A percentile compares a stretch with the other conserved stretches of the same genome.
phyloP scores from a whole-genome alignment of 2,329 filamentous ascomycete species.

The Sclerotinia spermophila region DNA sequence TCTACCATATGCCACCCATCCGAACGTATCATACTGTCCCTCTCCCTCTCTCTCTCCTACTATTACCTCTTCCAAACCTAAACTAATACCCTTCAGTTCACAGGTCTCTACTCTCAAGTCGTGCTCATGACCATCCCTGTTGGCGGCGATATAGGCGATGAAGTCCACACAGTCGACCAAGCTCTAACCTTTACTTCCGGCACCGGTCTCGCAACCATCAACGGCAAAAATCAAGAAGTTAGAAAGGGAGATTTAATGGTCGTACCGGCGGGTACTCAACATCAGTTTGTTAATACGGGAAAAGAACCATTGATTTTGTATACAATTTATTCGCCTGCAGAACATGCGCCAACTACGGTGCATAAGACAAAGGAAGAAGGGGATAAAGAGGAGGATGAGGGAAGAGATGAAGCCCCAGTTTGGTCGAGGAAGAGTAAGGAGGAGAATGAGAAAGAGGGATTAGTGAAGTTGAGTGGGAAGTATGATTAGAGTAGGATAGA shows the following conservation, averaged over 20 bases:
- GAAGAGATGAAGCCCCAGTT: slow-evolving; percentile 56
- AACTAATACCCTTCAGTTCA: slow-evolving; percentile 40
- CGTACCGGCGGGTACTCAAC: slow-evolving; percentile 62
- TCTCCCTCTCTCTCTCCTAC: neutral
- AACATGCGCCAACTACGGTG: slow-evolving; percentile 56
- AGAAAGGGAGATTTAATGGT: slow-evolving; percentile 44
- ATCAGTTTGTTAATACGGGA: slow-evolving; percentile 62
- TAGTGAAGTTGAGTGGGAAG: slow-evolving; percentile 45
- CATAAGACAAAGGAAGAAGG: slow-evolving; percentile 62
- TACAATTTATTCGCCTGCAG: slow-evolving; percentile 60
- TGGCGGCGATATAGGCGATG: slow-evolving; percentile 62
- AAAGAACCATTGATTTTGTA: slow-evolving; percentile 57
- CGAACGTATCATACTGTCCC: neutral
- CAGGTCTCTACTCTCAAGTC: slow-evolving; percentile 59
- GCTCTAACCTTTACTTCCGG: slow-evolving; percentile 62
- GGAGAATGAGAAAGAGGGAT: slow-evolving; percentile 53
- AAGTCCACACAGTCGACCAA: slow-evolving; percentile 63
- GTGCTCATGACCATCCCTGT: slow-evolving; percentile 64
- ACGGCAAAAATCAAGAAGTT: slow-evolving; percentile 52
- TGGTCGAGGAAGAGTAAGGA: slow-evolving; percentile 56
- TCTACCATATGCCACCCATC: neutral
- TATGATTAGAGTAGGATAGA: slow-evolving; percentile 26
- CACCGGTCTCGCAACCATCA: slow-evolving; percentile 54
- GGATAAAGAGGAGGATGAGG: slow-evolving; percentile 58
- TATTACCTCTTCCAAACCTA: too few relatives aligned